Percentiles rank a stretch among this genome's conserved stretches.
Evolutionary conservation across 192 early-diverging fungal genomes (phyloP).

Genomic region (Coemansia sp.): DNA sequence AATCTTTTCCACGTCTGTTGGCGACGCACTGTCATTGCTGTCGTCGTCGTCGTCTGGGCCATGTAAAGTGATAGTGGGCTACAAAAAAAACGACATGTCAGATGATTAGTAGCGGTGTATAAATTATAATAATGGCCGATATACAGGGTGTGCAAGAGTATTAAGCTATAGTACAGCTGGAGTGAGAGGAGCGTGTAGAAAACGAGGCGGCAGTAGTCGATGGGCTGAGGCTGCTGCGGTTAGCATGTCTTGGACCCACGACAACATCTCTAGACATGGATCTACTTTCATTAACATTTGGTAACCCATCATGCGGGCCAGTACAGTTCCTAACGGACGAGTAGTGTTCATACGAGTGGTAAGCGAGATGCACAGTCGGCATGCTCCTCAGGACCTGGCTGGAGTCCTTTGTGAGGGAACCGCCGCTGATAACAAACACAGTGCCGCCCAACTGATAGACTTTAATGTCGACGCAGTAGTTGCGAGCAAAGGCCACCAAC

Average conservation of each 20-base stretch:
- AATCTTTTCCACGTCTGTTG: slow-evolving; percentile 50
- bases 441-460: slow-evolving; percentile 67
- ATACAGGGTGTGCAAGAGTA: neutral
- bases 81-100: slow-evolving; percentile 1
- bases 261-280: neutral
- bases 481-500: slow-evolving; percentile 66
- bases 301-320: slow-evolving; percentile 62
- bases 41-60: slow-evolving; percentile 21
- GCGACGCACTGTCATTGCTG: slow-evolving; percentile 14
- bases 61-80: slow-evolving; percentile 7
- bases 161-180: slow-evolving; percentile 14
- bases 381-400: slow-evolving; percentile 30
- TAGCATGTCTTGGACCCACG: neutral
- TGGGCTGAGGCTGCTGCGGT: neutral
- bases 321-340: slow-evolving; percentile 66
- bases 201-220: neutral
- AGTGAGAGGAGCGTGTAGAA: neutral
- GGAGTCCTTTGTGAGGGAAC: slow-evolving; percentile 51
- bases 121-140: neutral
- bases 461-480: slow-evolving; percentile 61
- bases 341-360: slow-evolving; percentile 77
- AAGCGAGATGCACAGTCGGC: slow-evolving; percentile 65
- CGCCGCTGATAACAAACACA: slow-evolving; percentile 68
- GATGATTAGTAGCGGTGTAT: neutral
- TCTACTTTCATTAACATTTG: slow-evolving; percentile 55